Conservation (phyloP, 2,329 filamentous ascomycete species). For the Aspergillus japonicus region DNA sequence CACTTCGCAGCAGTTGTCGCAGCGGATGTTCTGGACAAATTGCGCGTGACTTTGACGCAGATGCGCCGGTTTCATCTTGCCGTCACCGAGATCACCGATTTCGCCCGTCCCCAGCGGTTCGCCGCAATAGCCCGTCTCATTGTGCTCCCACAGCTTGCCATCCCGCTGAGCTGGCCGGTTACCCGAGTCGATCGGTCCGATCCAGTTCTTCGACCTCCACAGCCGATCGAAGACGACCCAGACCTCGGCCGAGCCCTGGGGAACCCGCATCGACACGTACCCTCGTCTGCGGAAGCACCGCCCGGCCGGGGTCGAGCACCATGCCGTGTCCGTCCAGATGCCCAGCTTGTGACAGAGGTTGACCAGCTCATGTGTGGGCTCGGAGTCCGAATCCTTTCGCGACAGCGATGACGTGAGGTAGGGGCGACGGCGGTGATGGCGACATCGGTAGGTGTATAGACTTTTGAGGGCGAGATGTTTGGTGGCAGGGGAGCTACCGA, state of each 20-base stretch:
- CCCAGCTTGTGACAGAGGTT: slow-evolving; percentile 58
- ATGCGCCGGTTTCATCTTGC: slow-evolving; percentile 56
- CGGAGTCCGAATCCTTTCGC: slow-evolving; percentile 59
- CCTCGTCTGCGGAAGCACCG: slow-evolving; percentile 57
- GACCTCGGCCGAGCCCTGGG: slow-evolving; percentile 56
- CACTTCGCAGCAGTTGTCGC: slow-evolving; percentile 53
- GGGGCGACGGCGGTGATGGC: slow-evolving; percentile 60
- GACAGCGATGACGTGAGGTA: slow-evolving; percentile 57
- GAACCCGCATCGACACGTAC: slow-evolving; percentile 56
- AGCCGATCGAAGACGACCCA: slow-evolving; percentile 63
- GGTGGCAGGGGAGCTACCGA: slow-evolving; percentile 31
- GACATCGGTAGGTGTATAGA: slow-evolving; percentile 61
- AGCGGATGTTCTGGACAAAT: slow-evolving; percentile 55
- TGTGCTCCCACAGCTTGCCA: slow-evolving; percentile 57
- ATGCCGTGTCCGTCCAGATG: slow-evolving; percentile 62
- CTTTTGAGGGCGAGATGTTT: slow-evolving; percentile 56
- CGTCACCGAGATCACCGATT: slow-evolving; percentile 47
- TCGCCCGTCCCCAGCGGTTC: slow-evolving; percentile 55
- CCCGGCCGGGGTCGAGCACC: slow-evolving; percentile 59
- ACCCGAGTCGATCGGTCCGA: slow-evolving; percentile 45
- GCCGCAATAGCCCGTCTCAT: slow-evolving; percentile 54
- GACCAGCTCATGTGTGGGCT: slow-evolving; percentile 61
- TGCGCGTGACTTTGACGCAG: slow-evolving; percentile 53
- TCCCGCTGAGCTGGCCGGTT: slow-evolving; percentile 41
- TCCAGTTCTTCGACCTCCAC: slow-evolving; percentile 60